These are phyloP conservation scores for Colletotrichum ledebouriae DNA, from an alignment of 2,329 filamentous ascomycete species.

Conservation along the genomic window DNA sequence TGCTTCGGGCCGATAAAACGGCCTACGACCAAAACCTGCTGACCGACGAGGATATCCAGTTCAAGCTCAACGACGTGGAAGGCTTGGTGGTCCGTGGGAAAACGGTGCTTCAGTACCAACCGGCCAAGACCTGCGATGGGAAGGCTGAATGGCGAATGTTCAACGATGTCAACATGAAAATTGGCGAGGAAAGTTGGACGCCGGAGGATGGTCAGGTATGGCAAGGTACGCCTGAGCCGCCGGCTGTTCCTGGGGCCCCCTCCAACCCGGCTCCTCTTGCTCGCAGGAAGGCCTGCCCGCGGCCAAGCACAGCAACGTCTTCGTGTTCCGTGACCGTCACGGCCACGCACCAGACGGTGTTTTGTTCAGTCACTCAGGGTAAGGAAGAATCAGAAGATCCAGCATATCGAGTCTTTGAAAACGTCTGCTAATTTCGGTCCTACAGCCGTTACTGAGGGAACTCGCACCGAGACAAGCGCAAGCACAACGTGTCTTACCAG, in stretches of 20 bases:
- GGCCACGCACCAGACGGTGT: conserved; percentile 32
- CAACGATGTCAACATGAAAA: neutral
- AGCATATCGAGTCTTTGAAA: too few relatives aligned
- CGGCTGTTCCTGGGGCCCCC: too few relatives aligned
- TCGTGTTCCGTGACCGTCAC: conserved; percentile 33
- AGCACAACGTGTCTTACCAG: neutral
- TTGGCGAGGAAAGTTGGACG: neutral
- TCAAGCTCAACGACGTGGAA: neutral
- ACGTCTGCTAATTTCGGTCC: too few relatives aligned
- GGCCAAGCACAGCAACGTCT: conserved; percentile 10
- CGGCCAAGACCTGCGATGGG: conserved; percentile 4
- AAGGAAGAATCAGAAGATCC: neutral
- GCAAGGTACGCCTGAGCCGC: neutral
- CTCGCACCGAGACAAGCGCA: too few relatives aligned
- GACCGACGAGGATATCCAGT: neutral
- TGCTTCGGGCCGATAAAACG: neutral
- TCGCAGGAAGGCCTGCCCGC: conserved; percentile 7
- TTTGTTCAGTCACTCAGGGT: conserved; percentile 36
- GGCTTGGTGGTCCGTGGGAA: neutral
- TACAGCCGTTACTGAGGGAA: too few relatives aligned
- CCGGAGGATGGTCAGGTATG: conserved; percentile 5
- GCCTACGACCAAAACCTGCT: neutral
- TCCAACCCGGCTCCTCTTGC: neutral
- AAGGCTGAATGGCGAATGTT: conserved; percentile 11
- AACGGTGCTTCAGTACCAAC: conserved; percentile 18